Percentiles rank a stretch among this genome's conserved stretches.
Conservation (phyloP, 345 rosid genomes). For the Populus davidiana region DNA sequence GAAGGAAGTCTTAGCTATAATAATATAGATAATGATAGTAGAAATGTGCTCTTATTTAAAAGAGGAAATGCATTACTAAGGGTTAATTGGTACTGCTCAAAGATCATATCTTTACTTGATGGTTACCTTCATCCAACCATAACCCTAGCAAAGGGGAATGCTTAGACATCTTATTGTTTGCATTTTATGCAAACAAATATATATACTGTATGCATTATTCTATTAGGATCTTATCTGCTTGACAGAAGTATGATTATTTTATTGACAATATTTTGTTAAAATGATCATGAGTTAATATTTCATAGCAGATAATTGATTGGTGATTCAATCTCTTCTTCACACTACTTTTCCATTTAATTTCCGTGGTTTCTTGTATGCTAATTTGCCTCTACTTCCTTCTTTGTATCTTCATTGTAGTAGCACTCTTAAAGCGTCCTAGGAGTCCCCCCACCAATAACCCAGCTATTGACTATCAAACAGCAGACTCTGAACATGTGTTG, state of each 20-base stretch:
- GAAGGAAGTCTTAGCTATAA: background rate
- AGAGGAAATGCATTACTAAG: background rate
- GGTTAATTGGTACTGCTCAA: background rate
- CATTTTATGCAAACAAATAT: too few species aligned
- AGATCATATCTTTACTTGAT: background rate
- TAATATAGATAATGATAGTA: background rate
- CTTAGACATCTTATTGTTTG: background rate
- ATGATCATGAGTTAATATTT: background rate
- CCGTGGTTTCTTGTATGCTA: background rate
- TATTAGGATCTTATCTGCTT: background rate
- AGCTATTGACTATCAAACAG: slow-evolving; percentile 67
- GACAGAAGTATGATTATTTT: background rate
- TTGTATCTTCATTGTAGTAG: slow-evolving; percentile 30
- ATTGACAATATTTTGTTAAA: background rate
- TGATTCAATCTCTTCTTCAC: background rate
- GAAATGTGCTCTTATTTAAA: background rate
- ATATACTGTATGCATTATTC: background rate
- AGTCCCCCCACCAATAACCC: slow-evolving; percentile 56
- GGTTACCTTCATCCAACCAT: background rate
- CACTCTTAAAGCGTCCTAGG: slow-evolving; percentile 67
- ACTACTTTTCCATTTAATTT: background rate
- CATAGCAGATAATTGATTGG: background rate
- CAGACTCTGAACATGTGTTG: slow-evolving; percentile 68
- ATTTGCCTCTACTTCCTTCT: background rate
- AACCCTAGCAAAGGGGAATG: background rate